Conservation (phyloP, 768 basidiomycete genomes). For the Tulasnella sp. region DNA sequence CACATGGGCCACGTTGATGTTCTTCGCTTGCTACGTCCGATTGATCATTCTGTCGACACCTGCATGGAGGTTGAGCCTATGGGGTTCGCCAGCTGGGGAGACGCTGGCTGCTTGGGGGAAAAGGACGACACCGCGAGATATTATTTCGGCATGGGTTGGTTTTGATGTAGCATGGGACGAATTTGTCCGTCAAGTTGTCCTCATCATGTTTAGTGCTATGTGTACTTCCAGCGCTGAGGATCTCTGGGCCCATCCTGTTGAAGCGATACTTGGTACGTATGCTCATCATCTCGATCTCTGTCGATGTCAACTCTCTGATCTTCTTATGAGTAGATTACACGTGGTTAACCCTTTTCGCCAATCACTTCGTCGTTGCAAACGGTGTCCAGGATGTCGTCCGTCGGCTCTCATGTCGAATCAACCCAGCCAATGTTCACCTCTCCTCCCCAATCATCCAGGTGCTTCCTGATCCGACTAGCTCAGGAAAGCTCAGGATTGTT, state of each 20-base stretch:
- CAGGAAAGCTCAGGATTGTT: constrained; percentile 29
- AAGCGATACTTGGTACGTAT: constrained; percentile 50
- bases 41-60: constrained; percentile 37
- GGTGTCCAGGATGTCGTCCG: constrained; percentile 51
- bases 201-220: constrained; percentile 61
- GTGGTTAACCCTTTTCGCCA: constrained; percentile 52
- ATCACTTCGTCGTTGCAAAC: constrained; percentile 52
- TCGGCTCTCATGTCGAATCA: constrained; percentile 36
- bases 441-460: constrained; percentile 41
- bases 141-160: constrained; percentile 33
- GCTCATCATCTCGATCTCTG: not conserved
- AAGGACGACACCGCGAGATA: constrained; percentile 32
- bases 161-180: constrained; percentile 41
- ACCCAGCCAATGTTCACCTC: constrained; percentile 39
- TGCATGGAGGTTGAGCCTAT: constrained; percentile 22
- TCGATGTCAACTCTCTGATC: not conserved
- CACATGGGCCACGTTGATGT: constrained; percentile 33
- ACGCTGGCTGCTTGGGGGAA: constrained; percentile 43
- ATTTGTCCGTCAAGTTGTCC: constrained; percentile 43
- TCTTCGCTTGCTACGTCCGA: constrained; percentile 38
- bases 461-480: constrained; percentile 29
- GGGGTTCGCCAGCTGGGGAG: constrained; percentile 25
- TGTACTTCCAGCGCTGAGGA: constrained; percentile 52
- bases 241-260: constrained; percentile 46
- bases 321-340: constrained; percentile 44